Base-by-base conservation (phyloP, 2,329 filamentous ascomycete species). In the Aspergillus quadricinctus region DNA sequence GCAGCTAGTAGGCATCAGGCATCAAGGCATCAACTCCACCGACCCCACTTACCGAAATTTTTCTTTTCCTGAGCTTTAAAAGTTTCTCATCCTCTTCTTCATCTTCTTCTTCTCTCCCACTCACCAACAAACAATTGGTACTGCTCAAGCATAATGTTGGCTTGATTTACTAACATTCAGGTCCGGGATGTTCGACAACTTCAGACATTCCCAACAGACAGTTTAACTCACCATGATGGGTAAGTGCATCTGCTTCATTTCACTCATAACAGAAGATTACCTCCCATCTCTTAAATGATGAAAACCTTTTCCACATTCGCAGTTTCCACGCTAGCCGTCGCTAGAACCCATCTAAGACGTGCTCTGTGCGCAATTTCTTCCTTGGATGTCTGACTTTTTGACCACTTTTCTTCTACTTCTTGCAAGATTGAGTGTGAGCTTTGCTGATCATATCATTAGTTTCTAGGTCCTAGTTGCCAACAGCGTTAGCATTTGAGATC, bases 281-380 rank as follows among this genome's bases (percentile, higher is more conserved):
- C 29, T 21, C n/a, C 29, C 31, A 2, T 17, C 14, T 50, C 48
- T 37, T 37, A 23, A 48, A 49, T 53, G 53, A 58, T 56, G 51
- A 53, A 56, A 56, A 53, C 45, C 45, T 57, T 61, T 58, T 52
- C 59, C 53, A 61, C 57, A 52, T 61, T 61, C 54, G 54, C 57
- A 59, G 57, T 59, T 59, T 59, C 54, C 57, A 59, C 57, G 57
- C 57, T 59, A 59, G 57, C 54, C 57, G 55, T 59, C 57, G 57
- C 37, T 28, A 46, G 54, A 56, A 59, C 54, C 57, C 53, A 56
- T 54, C 43, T 21, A 25, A 54, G 54, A 59, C 55, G 57, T 54
- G 57, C 54, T 51, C 43, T 59, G 57, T 51, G 57, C 57, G 57
- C 54, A 57, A 52, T 50, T 50, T 54, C 57, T 59, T 59, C 57